A percentile compares a stretch with the other conserved stretches of the same genome.
Conservation (phyloP, 106 monocot species). For the Dioscorea zingiberensis region DNA sequence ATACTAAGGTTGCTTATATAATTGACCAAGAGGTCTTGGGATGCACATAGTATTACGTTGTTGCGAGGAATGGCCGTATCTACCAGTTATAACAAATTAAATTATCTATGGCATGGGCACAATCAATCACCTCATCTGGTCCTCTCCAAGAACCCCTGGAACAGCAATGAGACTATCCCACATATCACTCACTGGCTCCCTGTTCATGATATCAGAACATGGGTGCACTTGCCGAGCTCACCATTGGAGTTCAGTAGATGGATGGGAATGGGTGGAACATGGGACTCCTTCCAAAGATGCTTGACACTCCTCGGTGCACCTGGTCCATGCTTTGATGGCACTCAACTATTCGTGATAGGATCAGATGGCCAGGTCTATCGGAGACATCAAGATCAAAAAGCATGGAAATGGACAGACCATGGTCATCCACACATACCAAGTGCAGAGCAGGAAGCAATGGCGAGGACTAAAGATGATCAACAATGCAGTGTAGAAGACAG, state of each 20-base stretch:
- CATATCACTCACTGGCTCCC: conserved; percentile 50
- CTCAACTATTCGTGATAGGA: conserved; percentile 63
- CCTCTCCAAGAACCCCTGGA: conserved; percentile 60
- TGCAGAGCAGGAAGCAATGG: conserved; percentile 2
- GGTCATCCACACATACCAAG: conserved; percentile 30
- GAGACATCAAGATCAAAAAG: conserved; percentile 40
- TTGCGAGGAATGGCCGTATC: conserved; percentile 64
- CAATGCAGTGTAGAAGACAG: conserved; percentile 8
- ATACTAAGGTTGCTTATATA: conserved; percentile 65
- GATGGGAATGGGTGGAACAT: conserved; percentile 97
- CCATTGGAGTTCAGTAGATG: conserved; percentile 48
- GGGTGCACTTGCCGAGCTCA: conserved; percentile 83
- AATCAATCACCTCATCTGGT: conserved; percentile 77
- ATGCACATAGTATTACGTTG: conserved; percentile 62
- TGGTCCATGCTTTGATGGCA: conserved; percentile 57
- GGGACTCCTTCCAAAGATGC: conserved; percentile 58
- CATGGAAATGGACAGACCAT: conserved; percentile 69
- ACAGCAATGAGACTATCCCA: conserved; percentile 57
- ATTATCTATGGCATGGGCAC: conserved; percentile 81
- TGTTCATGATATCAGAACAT: conserved; percentile 69
- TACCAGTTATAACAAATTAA: conserved; percentile 89
- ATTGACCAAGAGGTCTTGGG: conserved; percentile 73
- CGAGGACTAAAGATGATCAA: conserved; percentile 1
- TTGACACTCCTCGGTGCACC: conserved; percentile 48
- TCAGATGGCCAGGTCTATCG: conserved; percentile 70